Percentiles rank a stretch among this genome's conserved stretches.
phyloP scores from a whole-genome alignment of 129 eudicot species.

The Arctium minus region DNA sequence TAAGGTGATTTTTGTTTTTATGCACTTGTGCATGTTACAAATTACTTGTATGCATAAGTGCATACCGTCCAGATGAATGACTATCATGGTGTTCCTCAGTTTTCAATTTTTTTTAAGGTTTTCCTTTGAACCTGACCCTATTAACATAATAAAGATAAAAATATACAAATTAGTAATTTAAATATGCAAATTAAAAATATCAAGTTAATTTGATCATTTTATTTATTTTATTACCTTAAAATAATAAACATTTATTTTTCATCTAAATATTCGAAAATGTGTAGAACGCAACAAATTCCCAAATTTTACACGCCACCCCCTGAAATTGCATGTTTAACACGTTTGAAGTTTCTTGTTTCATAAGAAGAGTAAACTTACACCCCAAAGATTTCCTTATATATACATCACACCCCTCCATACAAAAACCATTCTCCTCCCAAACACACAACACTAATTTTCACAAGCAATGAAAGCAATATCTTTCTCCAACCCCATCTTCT shows the following conservation, averaged over 20 bases:
- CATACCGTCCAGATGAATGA: too few species aligned
- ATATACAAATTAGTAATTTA: too few species aligned
- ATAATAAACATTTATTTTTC: too few species aligned
- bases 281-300: background rate
- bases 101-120: too few species aligned
- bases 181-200: too few species aligned
- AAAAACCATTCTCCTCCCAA: background rate
- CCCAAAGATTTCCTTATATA: background rate
- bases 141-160: too few species aligned
- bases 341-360: conserved; percentile 1
- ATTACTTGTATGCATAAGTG: too few species aligned
- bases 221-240: too few species aligned
- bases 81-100: too few species aligned
- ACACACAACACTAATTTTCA: background rate
- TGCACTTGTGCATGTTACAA: too few species aligned
- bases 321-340: background rate
- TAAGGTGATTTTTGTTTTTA: too few species aligned
- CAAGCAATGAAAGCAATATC: conserved; percentile 19
- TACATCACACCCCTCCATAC: background rate
- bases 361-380: background rate
- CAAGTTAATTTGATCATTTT: background rate
- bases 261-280: background rate
- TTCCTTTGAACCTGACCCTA: too few species aligned
- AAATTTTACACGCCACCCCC: background rate
- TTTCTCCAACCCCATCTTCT: conserved; percentile 10